Conservation (phyloP, 345 rosid genomes). For the Boechera retrofracta region DNA sequence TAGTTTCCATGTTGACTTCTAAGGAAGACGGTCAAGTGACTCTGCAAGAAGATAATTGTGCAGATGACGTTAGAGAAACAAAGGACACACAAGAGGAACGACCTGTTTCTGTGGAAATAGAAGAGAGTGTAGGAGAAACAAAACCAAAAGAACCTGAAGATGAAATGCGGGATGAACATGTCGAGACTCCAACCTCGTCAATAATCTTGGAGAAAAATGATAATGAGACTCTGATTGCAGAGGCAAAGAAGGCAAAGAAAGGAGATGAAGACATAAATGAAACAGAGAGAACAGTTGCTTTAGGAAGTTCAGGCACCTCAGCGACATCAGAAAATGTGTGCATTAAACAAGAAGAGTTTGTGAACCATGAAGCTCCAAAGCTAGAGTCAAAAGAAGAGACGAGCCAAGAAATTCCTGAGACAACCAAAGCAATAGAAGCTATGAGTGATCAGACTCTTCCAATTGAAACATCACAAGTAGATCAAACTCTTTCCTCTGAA, state of each 20-base stretch:
- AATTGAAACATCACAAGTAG: background rate
- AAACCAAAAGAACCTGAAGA: conserved; percentile 27
- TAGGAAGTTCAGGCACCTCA: background rate
- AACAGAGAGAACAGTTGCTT: background rate
- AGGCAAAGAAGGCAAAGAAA: conserved; percentile 7
- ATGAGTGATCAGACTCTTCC: background rate
- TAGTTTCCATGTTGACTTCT: conserved; percentile 36
- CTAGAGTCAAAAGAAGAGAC: conserved; percentile 32
- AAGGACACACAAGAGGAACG: conserved; percentile 1
- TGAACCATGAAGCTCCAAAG: conserved; percentile 12
- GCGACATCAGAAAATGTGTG: background rate
- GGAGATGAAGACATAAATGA: conserved; percentile 25
- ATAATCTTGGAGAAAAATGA: conserved; percentile 6
- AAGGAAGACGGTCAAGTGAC: conserved; percentile 34
- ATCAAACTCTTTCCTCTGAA: background rate
- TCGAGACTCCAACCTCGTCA: background rate
- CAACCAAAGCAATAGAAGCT: conserved; percentile 13
- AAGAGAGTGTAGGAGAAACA: conserved; percentile 11
- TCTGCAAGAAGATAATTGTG: conserved; percentile 28
- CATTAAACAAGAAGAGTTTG: conserved; percentile 16
- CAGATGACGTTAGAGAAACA: conserved; percentile 13
- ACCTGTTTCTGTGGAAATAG: background rate
- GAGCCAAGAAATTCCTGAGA: conserved; percentile 22
- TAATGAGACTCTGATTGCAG: conserved; percentile 12
- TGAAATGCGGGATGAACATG: background rate